Percentiles rank a stretch among this genome's conserved stretches.
Evolutionary conservation across 495 filamentous ascomycete species (phyloP).

Genomic region (Rostrohypoxylon terebratum): DNA sequence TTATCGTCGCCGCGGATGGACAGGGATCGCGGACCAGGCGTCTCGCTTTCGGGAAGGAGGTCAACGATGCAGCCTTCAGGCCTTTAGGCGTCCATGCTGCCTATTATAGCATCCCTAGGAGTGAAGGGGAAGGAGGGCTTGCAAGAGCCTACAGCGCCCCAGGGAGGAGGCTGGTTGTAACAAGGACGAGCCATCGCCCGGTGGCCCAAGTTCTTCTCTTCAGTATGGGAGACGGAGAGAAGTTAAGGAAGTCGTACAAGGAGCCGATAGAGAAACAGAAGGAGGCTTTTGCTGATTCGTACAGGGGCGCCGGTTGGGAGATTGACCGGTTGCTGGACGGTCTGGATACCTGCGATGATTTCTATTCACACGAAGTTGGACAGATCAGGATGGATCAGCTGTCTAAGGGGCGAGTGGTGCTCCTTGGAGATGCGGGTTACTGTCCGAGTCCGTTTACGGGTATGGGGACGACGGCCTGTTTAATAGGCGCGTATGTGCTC

Average conservation of each 20-base stretch:
- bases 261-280: conserved; percentile 31
- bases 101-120: conserved; percentile 35
- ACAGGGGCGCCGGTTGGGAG: conserved; percentile 34
- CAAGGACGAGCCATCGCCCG: conserved; percentile 18
- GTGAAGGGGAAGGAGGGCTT: conserved; percentile 13
- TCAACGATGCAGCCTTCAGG: conserved; percentile 33
- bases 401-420: conserved; percentile 55
- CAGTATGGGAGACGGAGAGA: conserved; percentile 23
- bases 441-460: conserved; percentile 60
- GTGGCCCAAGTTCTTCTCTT: conserved; percentile 26
- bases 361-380: conserved; percentile 51
- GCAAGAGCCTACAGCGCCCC: conserved; percentile 22
- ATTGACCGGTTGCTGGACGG: conserved; percentile 23
- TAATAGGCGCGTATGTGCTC: conserved; percentile 64
- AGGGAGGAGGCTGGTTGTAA: conserved; percentile 16
- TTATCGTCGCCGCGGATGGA: conserved; percentile 65
- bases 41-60: conserved; percentile 47
- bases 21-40: conserved; percentile 55
- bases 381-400: conserved; percentile 56
- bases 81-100: conserved; percentile 30
- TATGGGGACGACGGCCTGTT: conserved; percentile 57
- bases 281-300: conserved; percentile 27
- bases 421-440: conserved; percentile 66
- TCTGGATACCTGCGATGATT: conserved; percentile 29
- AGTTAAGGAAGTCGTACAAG: conserved; percentile 12